These are phyloP conservation scores for Vanrija humicola DNA, from an alignment of 1,284 basidiomycete species.

Conservation along the genomic window DNA sequence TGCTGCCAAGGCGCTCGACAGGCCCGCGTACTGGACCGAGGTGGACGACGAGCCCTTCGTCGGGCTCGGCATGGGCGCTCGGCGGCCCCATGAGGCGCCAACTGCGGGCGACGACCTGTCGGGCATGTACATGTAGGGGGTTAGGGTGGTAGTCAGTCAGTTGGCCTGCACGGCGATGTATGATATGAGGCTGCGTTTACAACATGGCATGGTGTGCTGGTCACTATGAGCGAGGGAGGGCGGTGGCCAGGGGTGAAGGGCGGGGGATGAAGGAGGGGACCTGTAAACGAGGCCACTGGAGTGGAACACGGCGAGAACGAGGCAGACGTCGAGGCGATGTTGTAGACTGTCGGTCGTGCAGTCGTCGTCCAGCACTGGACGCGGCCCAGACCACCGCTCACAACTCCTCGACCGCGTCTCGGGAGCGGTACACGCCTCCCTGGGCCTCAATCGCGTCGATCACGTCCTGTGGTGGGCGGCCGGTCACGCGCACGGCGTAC, in stretches of 20 bases:
- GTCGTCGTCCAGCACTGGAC: too few relatives aligned
- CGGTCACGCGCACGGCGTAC: conserved; percentile 82
- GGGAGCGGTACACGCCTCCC: conserved; percentile 40
- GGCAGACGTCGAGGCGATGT: too few relatives aligned
- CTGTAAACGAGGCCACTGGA: too few relatives aligned
- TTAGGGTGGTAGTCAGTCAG: background rate
- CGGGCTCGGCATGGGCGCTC: conserved; percentile 32
- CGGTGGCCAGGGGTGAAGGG: background rate
- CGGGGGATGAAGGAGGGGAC: too few relatives aligned
- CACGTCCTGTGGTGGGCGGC: conserved; percentile 78
- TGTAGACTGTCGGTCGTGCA: too few relatives aligned
- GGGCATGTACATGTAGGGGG: conserved; percentile 34
- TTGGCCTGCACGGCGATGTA: background rate
- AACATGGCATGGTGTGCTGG: background rate
- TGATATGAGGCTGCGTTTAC: background rate
- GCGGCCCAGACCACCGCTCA: background rate
- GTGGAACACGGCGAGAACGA: too few relatives aligned
- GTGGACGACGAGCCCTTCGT: conserved; percentile 38
- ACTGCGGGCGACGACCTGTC: conserved; percentile 15
- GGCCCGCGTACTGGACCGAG: conserved; percentile 26
- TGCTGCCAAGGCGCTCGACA: background rate
- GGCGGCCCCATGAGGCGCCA: background rate
- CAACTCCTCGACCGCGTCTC: conserved; percentile 42
- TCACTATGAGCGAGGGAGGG: too few relatives aligned
- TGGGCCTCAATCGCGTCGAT: conserved; percentile 55